These are phyloP conservation scores for Withania somnifera DNA, from an alignment of 305 asterid species.

Conservation along the genomic window DNA sequence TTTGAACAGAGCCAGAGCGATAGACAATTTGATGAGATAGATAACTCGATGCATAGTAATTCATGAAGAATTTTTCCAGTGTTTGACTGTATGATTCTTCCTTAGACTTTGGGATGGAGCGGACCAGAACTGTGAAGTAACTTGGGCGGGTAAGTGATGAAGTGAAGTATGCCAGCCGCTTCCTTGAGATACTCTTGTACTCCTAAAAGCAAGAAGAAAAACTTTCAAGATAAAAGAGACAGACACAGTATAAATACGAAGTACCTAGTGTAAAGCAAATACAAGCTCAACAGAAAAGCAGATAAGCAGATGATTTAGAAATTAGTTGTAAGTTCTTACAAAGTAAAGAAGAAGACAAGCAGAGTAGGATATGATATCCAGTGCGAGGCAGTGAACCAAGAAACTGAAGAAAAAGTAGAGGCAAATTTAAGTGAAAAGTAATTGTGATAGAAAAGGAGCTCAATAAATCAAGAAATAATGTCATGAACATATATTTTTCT, in stretches of 20 bases:
- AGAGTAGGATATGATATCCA: conserved; percentile 57
- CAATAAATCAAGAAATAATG: background rate
- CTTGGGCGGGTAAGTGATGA: conserved; percentile 57
- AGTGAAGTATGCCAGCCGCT: conserved; percentile 60
- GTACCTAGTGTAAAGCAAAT: background rate
- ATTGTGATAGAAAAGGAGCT: background rate
- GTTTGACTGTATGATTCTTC: conserved; percentile 55
- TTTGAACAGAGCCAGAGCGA: conserved; percentile 66
- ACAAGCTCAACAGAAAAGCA: conserved; percentile 2
- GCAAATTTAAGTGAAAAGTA: background rate
- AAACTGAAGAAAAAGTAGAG: conserved; percentile 40
- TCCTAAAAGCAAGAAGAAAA: conserved; percentile 39
- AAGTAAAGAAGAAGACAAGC: conserved; percentile 72
- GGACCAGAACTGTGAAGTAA: conserved; percentile 85
- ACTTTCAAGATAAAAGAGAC: background rate
- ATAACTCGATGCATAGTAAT: conserved; percentile 77
- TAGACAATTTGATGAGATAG: conserved; percentile 88
- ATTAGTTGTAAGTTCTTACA: conserved; percentile 38
- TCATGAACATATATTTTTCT: background rate
- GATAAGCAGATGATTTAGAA: background rate
- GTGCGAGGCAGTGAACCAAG: conserved; percentile 80
- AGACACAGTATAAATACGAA: background rate
- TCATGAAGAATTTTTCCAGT: conserved; percentile 54
- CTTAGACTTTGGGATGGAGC: conserved; percentile 73
- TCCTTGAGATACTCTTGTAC: conserved; percentile 55